Conservation (phyloP, 495 filamentous ascomycete species). For the Penicillium bovifimosum region DNA sequence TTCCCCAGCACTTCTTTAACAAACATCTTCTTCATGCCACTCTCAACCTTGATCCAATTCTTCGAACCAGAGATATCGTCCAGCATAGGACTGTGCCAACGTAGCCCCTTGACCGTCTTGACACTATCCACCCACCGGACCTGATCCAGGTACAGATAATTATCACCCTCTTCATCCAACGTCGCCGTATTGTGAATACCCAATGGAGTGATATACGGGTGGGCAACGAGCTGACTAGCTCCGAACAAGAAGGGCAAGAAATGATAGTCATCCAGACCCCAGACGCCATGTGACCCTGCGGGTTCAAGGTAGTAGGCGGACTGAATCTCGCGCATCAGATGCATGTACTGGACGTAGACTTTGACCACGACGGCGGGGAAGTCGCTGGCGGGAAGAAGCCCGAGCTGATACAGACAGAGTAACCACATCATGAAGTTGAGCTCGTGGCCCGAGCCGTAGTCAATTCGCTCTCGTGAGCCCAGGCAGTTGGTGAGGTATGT, state of each 20-base stretch:
- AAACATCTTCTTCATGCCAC: constrained; percentile 95
- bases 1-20: constrained; percentile 88
- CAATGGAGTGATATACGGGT: constrained; percentile 80
- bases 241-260: constrained; percentile 97
- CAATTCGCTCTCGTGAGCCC: constrained; percentile 81
- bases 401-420: constrained; percentile 80
- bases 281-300: constrained; percentile 91
- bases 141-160: constrained; percentile 86
- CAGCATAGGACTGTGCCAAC: constrained; percentile 98
- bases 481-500: constrained; percentile 79
- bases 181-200: constrained; percentile 80
- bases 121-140: constrained; percentile 91
- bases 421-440: constrained; percentile 95
- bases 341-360: constrained; percentile 74
- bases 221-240: constrained; percentile 81
- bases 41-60: constrained; percentile 88
- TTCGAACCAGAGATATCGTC: constrained; percentile 95
- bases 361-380: constrained; percentile 69
- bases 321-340: constrained; percentile 77
- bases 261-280: constrained; percentile 94
- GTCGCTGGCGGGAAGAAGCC: constrained; percentile 53
- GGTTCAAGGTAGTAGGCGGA: constrained; percentile 92
- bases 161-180: constrained; percentile 76
- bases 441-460: constrained; percentile 96
- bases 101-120: constrained; percentile 90